Evolutionary conservation across 257 asterid genomes (phyloP).

Genomic region (Dorcoceras hygrometricum): DNA sequence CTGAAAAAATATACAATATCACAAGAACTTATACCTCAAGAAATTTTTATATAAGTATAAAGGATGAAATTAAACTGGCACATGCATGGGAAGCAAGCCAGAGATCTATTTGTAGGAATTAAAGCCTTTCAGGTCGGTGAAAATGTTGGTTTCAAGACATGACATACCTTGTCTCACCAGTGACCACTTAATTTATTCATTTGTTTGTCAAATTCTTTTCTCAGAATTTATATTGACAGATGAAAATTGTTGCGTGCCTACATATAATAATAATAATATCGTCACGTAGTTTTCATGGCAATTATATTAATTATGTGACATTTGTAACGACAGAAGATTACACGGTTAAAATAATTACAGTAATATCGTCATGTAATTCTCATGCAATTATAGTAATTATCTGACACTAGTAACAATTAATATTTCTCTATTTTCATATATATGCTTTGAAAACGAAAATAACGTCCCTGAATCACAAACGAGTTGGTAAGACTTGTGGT

Average conservation of each 20-base stretch:
- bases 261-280: neutral
- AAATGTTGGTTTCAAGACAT: conserved; percentile 46
- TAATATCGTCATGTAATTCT: too few relatives aligned
- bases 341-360: too few relatives aligned
- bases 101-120: conserved; percentile 30
- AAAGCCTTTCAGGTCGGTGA: conserved; percentile 41
- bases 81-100: conserved; percentile 21
- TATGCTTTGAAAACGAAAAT: too few relatives aligned
- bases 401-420: too few relatives aligned
- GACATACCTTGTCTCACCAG: conserved; percentile 51
- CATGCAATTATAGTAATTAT: too few relatives aligned
- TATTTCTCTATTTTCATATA: too few relatives aligned
- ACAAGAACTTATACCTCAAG: too few relatives aligned
- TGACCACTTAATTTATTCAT: conserved; percentile 44
- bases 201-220: conserved; percentile 46
- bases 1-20: too few relatives aligned
- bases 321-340: too few relatives aligned
- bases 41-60: too few relatives aligned
- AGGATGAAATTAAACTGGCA: neutral
- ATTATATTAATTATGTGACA: neutral
- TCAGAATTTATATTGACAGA: conserved; percentile 13
- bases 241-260: neutral
- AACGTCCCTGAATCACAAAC: too few relatives aligned
- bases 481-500: too few relatives aligned
- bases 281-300: neutral